Conservation (phyloP, 129 eudicot species). For the Cynara cardunculus region DNA sequence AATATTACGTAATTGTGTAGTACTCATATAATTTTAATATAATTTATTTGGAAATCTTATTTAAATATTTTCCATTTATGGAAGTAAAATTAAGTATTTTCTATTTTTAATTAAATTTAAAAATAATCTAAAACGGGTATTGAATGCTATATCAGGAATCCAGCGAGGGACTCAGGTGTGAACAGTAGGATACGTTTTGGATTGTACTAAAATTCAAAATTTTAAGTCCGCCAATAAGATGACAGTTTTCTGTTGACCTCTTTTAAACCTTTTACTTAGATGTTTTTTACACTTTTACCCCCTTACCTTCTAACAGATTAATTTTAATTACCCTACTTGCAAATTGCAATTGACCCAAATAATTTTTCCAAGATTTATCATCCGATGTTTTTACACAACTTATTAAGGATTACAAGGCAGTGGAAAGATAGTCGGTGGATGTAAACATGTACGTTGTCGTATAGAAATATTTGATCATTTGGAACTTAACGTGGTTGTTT, state of each 20-base stretch:
- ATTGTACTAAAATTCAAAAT: constrained; percentile 11
- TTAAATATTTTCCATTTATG: background rate
- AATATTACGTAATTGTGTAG: background rate
- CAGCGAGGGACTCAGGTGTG: background rate
- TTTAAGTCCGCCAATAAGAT: constrained; percentile 4
- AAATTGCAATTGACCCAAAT: background rate
- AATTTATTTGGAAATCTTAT: background rate
- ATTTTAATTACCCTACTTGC: background rate
- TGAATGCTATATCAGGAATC: constrained; percentile 3
- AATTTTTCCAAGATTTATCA: too few relatives aligned
- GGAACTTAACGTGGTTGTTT: background rate
- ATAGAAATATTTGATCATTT: background rate
- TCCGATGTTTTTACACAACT: background rate
- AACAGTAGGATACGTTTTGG: background rate
- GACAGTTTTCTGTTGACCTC: background rate
- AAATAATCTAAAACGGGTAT: background rate
- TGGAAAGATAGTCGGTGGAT: background rate
- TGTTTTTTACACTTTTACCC: background rate
- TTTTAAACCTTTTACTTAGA: background rate
- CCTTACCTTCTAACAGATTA: background rate
- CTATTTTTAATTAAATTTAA: background rate
- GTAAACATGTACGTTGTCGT: background rate
- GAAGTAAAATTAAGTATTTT: background rate
- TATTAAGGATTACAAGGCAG: background rate
- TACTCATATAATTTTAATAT: background rate